Evolutionary conservation across 1,284 basidiomycete genomes (phyloP).

Genomic region (Coniophora puteana): DNA sequence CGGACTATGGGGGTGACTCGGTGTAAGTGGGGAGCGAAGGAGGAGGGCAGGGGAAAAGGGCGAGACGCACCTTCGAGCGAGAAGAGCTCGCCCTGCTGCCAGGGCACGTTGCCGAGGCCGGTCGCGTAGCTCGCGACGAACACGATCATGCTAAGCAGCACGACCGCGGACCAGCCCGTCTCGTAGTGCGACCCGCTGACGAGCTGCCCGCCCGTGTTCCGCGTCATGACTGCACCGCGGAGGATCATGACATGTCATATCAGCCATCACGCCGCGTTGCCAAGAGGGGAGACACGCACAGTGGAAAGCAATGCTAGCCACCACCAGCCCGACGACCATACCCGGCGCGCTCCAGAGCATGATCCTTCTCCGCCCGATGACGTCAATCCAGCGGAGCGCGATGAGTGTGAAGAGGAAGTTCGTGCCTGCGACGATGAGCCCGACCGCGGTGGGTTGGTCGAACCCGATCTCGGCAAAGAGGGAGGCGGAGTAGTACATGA

Average conservation of each 20-base stretch:
- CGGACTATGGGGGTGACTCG: constrained; percentile 45
- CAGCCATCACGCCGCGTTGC: not conserved
- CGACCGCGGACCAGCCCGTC: constrained; percentile 59
- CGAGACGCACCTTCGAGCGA: constrained; percentile 54
- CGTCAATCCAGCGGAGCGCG: constrained; percentile 80
- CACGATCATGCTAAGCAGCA: constrained; percentile 77
- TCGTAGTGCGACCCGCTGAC: constrained; percentile 64
- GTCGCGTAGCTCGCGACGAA: constrained; percentile 84
- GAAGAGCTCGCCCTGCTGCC: constrained; percentile 87
- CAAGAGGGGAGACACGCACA: constrained; percentile 43
- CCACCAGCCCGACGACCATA: constrained; percentile 69
- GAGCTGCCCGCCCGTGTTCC: constrained; percentile 61
- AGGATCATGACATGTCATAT: not conserved
- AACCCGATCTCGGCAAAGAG: constrained; percentile 81
- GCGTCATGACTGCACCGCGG: constrained; percentile 53
- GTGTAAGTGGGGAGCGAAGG: constrained; percentile 1
- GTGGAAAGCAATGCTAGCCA: constrained; percentile 74
- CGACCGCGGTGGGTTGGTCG: constrained; percentile 76
- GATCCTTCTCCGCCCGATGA: constrained; percentile 71
- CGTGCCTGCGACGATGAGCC: constrained; percentile 73
- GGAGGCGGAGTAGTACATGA: constrained; percentile 78
- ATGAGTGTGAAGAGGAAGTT: constrained; percentile 83
- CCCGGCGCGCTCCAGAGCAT: constrained; percentile 77
- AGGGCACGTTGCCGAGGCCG: constrained; percentile 76
- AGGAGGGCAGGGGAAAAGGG: not conserved